Evolutionary conservation across 768 basidiomycete species (phyloP), one percentile per base, ranked within the genome.

Genomic region (Lentinula boryana): DNA sequence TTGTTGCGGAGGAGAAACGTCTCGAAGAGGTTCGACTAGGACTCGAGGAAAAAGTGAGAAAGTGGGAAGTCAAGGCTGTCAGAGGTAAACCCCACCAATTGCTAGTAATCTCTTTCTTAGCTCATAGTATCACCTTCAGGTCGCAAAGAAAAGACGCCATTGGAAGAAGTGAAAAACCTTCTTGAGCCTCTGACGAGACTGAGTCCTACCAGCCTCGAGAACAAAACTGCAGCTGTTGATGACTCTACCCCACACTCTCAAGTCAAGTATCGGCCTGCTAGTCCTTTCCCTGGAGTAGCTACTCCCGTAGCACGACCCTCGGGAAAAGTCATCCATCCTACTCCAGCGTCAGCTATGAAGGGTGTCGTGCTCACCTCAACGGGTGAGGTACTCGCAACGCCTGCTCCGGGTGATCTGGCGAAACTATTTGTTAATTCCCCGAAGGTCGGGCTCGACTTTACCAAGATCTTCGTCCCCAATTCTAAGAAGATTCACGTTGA

Each of bases 341-440:
- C 76, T 35, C 77, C 76, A 2, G 56, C 60, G 9, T 84, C 82
- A 3, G 86, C 86, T 1, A 88, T 88, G 86, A 87, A 87, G 68
- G 86, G 92, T 2, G 88, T 94, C 41, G 79, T 94, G 33, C 77
- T 93, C 40, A 92, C 92, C 0, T 76, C 86, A 7, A 92, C 92
- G 0, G 91, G 92, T 7, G 85, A 92, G 68, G 75, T 80, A 1
- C 75, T 93, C 6, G 78, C 83, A 3, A 94, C 91, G 12, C 91
- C 91, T 1, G 77, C 81, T 1, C 88, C 87, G 0, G 75, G 78
- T 0, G 87, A 88, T 66, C 76, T 92, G 0, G 80, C 80, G 2
- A 84, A 81, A 38, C 76, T 91, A 2, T 88, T 93, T 66, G 79
- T 83, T 33, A 79, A 81, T 44, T 87, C 86, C 7, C 91, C 91